Conservation (phyloP, 2,329 filamentous ascomycete species). For the Ascochyta pisi region DNA sequence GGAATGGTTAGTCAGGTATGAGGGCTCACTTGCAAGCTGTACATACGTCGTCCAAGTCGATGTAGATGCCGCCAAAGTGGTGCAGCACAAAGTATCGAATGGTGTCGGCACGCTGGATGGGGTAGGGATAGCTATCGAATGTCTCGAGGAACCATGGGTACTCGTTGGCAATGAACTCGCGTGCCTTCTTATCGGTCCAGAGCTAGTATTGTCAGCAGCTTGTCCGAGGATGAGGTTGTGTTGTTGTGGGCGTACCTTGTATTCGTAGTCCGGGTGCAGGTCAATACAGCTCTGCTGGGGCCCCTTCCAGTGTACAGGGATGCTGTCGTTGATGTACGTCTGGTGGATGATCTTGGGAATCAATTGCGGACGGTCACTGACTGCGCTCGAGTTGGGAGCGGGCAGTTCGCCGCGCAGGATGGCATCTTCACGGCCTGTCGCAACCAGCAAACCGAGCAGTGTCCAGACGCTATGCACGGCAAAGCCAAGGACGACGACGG, state of each 20-base stretch:
- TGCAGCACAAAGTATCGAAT: slow-evolving; percentile 81
- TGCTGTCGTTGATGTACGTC: slow-evolving; percentile 74
- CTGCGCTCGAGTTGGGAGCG: slow-evolving; percentile 66
- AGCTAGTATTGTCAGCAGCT: slow-evolving; percentile 57
- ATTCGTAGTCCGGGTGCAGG: slow-evolving; percentile 74
- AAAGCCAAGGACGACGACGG: slow-evolving; percentile 67
- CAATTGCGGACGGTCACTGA: slow-evolving; percentile 63
- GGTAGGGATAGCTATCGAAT: slow-evolving; percentile 75
- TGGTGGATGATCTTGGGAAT: slow-evolving; percentile 82
- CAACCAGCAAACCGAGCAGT: slow-evolving; percentile 71
- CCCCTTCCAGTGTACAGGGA: slow-evolving; percentile 70
- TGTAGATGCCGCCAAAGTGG: slow-evolving; percentile 80
- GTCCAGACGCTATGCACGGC: slow-evolving; percentile 74
- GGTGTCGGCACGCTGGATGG: slow-evolving; percentile 78
- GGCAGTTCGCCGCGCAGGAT: slow-evolving; percentile 72
- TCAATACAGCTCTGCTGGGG: slow-evolving; percentile 72
- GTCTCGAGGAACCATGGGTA: slow-evolving; percentile 78
- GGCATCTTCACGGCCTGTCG: slow-evolving; percentile 70
- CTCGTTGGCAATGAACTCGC: slow-evolving; percentile 74
- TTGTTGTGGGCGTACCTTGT: slow-evolving; percentile 60
- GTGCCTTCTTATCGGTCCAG: slow-evolving; percentile 75
- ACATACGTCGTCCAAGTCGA: slow-evolving; percentile 75
- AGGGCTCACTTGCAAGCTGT: neutral
- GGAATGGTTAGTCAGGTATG: slow-evolving; percentile 10
- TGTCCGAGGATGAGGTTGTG: neutral